Conservation (phyloP, 2,329 filamentous ascomycete species). For the Colletotrichum simmondsii region DNA sequence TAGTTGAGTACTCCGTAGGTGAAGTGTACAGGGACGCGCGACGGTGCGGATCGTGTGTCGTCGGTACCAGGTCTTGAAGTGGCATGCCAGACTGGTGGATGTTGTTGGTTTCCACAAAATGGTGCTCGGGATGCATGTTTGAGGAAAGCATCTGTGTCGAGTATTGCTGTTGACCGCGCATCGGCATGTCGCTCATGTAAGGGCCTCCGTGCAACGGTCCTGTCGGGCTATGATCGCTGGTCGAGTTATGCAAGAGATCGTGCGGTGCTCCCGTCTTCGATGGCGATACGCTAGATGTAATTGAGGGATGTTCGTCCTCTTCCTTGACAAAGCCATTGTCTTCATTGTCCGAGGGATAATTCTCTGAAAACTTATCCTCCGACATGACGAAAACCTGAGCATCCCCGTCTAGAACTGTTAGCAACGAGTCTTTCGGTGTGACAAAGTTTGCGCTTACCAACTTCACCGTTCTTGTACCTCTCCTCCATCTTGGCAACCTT, state of each 20-base stretch:
- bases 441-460: constrained; percentile 56
- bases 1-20: constrained; percentile 56
- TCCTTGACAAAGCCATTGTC: constrained; percentile 52
- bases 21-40: constrained; percentile 57
- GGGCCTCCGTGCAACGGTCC: constrained; percentile 45
- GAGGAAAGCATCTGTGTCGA: constrained; percentile 52
- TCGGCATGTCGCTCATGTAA: constrained; percentile 56
- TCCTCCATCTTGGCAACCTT: constrained; percentile 68
- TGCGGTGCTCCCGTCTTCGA: constrained; percentile 46
- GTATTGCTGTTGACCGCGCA: constrained; percentile 53
- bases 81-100: constrained; percentile 50
- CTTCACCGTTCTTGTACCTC: constrained; percentile 64
- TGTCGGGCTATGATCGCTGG: constrained; percentile 49
- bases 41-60: constrained; percentile 56
- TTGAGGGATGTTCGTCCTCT: constrained; percentile 53
- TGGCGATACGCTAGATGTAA: constrained; percentile 48
- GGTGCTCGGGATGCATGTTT: constrained; percentile 52
- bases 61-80: constrained; percentile 57
- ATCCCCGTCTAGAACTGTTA: constrained; percentile 52
- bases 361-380: constrained; percentile 62
- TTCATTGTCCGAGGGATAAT: constrained; percentile 60
- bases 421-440: background rate
- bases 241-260: constrained; percentile 47
- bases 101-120: constrained; percentile 51
- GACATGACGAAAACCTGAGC: constrained; percentile 62